Evolutionary conservation across 352 stramenopile species (phyloP).

Genomic region (Globisporangium iwayamae): DNA sequence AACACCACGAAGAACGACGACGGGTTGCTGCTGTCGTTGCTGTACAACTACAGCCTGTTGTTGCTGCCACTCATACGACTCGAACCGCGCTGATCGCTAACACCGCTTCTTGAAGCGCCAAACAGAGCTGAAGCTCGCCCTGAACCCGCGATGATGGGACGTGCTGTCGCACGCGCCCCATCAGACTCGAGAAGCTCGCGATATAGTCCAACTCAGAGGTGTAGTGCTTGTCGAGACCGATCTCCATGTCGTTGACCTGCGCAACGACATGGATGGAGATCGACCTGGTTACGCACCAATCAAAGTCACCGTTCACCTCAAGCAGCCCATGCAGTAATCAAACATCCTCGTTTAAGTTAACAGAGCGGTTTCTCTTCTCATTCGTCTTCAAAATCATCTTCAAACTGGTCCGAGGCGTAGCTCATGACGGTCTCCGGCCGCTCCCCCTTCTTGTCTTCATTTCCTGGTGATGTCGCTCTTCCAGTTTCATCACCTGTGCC

Average conservation of each 20-base stretch:
- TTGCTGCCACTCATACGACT: neutral
- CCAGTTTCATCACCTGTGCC: neutral
- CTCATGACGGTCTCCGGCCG: constrained; percentile 56
- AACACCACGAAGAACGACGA: constrained; percentile 5
- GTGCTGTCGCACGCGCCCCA: constrained; percentile 35
- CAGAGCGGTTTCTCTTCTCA: constrained; percentile 11
- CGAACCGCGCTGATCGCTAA: neutral
- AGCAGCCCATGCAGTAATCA: neutral
- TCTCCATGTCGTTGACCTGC: no score
- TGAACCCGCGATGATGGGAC: constrained; percentile 15
- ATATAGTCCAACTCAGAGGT: no score
- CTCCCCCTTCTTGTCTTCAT: neutral
- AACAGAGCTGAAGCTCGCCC: neutral
- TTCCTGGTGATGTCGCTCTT: neutral
- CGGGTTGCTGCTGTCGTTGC: neutral
- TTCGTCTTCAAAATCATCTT: constrained; percentile 37
- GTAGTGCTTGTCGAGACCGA: no score
- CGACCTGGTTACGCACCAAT: neutral
- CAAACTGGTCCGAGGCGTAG: constrained; percentile 60
- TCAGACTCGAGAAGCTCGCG: no score
- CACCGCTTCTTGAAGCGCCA: neutral
- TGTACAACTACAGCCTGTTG: neutral
- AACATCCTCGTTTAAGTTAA: neutral
- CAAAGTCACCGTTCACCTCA: neutral
- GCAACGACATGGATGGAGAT: no score